A percentile compares a stretch with the other conserved stretches of the same genome.
Evolutionary conservation across 2,329 filamentous ascomycete species (phyloP).

Genomic region (Gyromitra esculenta): DNA sequence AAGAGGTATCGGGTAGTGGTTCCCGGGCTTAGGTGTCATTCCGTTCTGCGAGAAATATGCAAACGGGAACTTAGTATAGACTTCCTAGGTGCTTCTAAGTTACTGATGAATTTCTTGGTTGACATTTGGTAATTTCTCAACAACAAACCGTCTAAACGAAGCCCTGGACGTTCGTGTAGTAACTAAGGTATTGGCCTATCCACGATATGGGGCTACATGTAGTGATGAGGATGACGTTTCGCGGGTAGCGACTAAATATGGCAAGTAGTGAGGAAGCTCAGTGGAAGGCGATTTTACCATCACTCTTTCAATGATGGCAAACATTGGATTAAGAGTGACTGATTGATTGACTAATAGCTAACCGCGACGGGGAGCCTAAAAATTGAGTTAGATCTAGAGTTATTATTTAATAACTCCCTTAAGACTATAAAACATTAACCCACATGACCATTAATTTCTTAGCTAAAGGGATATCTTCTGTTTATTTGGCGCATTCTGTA

Average conservation of each 20-base stretch:
- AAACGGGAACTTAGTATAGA: background rate
- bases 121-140: background rate
- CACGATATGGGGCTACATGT: background rate
- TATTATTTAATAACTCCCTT: background rate
- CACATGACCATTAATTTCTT: background rate
- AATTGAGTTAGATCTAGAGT: background rate
- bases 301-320: background rate
- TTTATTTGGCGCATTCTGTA: background rate
- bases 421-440: background rate
- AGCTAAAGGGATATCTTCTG: background rate
- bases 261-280: background rate
- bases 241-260: background rate
- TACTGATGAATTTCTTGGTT: background rate
- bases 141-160: background rate
- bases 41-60: background rate
- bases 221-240: background rate
- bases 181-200: background rate
- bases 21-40: background rate
- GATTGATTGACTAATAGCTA: background rate
- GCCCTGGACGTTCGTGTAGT: background rate
- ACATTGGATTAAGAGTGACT: background rate
- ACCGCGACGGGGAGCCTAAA: background rate
- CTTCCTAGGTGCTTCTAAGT: background rate
- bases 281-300: background rate
- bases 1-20: background rate